These are phyloP conservation scores for Cairneyella variabilis DNA, from an alignment of 495 filamentous ascomycete species.

Conservation along the genomic window DNA sequence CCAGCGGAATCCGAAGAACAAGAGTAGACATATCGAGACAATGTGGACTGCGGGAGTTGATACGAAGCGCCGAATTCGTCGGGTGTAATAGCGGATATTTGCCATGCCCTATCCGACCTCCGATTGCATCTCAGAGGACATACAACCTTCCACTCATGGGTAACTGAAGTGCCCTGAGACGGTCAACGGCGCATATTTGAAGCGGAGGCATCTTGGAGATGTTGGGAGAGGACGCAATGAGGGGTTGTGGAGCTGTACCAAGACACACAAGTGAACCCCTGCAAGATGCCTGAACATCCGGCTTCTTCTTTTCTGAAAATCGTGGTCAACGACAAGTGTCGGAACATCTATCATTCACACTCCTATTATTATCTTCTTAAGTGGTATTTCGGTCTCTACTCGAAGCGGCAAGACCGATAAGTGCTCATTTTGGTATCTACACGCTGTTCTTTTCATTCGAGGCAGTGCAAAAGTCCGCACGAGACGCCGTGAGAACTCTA, in stretches of 20 bases:
- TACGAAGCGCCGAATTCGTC: slow-evolving; percentile 9
- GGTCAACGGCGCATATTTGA: not conserved
- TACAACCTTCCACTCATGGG: not conserved
- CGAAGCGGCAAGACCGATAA: too few relatives aligned
- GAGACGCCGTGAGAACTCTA: too few relatives aligned
- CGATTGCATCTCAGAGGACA: not conserved
- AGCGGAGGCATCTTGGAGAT: not conserved
- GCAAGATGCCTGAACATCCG: too few relatives aligned
- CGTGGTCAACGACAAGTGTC: too few relatives aligned
- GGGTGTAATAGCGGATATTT: slow-evolving; percentile 8
- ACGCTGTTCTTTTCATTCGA: too few relatives aligned
- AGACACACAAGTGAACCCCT: not conserved
- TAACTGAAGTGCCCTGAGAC: not conserved
- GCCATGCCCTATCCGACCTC: slow-evolving; percentile 9
- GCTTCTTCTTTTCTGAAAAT: too few relatives aligned
- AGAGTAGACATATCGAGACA: not conserved
- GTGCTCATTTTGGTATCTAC: too few relatives aligned
- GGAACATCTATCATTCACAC: too few relatives aligned
- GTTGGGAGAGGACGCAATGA: not conserved
- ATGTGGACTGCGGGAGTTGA: slow-evolving; percentile 9
- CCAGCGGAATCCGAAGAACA: slow-evolving; percentile 13
- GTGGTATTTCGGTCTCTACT: too few relatives aligned
- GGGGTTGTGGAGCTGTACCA: not conserved
- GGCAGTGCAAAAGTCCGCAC: too few relatives aligned
- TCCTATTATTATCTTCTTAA: too few relatives aligned